These are phyloP conservation scores for Paracamarosporium sp. DNA, from an alignment of 2,329 filamentous ascomycete genomes.

Conservation along the genomic window DNA sequence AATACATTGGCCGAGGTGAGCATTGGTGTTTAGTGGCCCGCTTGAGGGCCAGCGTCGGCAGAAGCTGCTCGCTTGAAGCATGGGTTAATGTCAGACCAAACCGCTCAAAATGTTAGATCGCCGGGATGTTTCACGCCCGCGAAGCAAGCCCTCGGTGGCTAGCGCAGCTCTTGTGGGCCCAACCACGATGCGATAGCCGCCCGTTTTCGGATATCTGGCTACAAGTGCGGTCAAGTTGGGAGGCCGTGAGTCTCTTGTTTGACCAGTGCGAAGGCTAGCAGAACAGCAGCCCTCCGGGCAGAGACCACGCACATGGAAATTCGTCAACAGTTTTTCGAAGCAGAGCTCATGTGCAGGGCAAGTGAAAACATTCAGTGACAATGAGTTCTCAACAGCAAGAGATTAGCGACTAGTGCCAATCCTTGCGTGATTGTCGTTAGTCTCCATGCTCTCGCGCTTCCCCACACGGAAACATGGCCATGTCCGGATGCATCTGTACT, in stretches of 20 bases:
- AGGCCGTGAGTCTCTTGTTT: slow-evolving; percentile 21
- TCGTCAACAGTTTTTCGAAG: not conserved
- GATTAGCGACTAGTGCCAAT: slow-evolving; percentile 14
- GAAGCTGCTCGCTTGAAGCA: slow-evolving; percentile 28
- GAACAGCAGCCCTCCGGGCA: slow-evolving; percentile 9
- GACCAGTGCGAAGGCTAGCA: slow-evolving; percentile 18
- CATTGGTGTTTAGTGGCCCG: slow-evolving; percentile 28
- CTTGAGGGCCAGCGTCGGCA: slow-evolving; percentile 26
- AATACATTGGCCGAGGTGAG: slow-evolving; percentile 3
- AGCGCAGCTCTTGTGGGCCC: slow-evolving; percentile 25
- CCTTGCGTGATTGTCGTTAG: slow-evolving; percentile 23
- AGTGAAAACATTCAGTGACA: not conserved
- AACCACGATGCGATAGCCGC: slow-evolving; percentile 18
- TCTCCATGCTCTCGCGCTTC: slow-evolving; percentile 25
- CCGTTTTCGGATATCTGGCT: slow-evolving; percentile 26
- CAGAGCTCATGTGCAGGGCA: not conserved
- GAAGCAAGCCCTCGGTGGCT: slow-evolving; percentile 19
- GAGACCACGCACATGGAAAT: not conserved
- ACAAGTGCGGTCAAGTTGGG: slow-evolving; percentile 22
- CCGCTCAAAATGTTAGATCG: slow-evolving; percentile 18
- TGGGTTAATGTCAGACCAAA: slow-evolving; percentile 27
- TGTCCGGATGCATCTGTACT: slow-evolving; percentile 7
- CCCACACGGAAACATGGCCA: slow-evolving; percentile 27
- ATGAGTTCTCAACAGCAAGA: not conserved
- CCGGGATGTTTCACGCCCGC: slow-evolving; percentile 26